Evolutionary conservation across 129 eudicot species (phyloP).

Genomic region (Pulicaria dysenterica): DNA sequence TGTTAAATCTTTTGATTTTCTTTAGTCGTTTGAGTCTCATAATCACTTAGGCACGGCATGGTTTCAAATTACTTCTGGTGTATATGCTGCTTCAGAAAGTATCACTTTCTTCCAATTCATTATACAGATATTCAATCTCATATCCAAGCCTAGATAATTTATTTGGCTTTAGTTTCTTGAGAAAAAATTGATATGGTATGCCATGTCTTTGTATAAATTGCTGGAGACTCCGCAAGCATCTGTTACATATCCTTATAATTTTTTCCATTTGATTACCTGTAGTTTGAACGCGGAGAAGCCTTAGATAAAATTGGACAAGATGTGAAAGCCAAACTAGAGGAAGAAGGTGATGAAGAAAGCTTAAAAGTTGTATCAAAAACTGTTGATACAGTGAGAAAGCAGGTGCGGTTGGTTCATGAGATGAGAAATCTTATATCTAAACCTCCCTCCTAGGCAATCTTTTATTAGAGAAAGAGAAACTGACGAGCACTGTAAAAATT

Average conservation of each 20-base stretch:
- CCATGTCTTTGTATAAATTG: not conserved
- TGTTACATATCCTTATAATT: not conserved
- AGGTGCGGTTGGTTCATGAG: conserved; percentile 41
- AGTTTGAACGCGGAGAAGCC: conserved; percentile 98
- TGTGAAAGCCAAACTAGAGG: conserved; percentile 68
- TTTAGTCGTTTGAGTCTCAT: conserved; percentile 10
- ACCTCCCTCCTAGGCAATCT: conserved; percentile 11
- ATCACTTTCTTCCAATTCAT: too few relatives aligned
- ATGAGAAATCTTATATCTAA: not conserved
- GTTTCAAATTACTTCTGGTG: not conserved
- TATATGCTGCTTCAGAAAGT: not conserved
- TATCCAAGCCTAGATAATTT: not conserved
- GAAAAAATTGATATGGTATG: conserved; percentile 10
- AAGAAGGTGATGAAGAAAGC: conserved; percentile 90
- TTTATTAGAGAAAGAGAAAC: not conserved
- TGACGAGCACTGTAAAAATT: not conserved
- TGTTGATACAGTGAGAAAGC: conserved; percentile 86
- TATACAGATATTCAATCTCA: not conserved
- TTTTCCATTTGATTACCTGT: conserved; percentile 25
- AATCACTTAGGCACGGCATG: conserved; percentile 7
- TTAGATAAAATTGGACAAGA: conserved; percentile 78
- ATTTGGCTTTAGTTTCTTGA: conserved; percentile 16
- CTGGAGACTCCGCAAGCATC: conserved; percentile 13
- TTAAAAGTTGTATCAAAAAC: conserved; percentile 68
- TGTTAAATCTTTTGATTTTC: not conserved